A percentile compares a stretch with the other conserved stretches of the same genome.
These are phyloP conservation scores for Kodamaea anthophila DNA, from an alignment of 1,139 yeast species.

Conservation along the genomic window DNA sequence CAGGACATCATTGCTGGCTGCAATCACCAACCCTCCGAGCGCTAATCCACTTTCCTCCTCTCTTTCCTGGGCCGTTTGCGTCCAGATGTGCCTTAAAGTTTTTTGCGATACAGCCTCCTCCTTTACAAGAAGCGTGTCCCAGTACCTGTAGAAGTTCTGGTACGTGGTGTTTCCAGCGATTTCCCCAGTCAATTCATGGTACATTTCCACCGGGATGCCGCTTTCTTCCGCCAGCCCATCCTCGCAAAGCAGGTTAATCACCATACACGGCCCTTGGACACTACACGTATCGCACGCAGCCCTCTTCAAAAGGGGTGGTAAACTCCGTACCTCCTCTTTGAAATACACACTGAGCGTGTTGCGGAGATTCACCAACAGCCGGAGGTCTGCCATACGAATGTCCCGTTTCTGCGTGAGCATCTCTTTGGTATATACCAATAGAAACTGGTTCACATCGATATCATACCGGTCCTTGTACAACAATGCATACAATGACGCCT, in stretches of 20 bases:
- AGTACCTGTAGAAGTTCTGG: constrained; percentile 53
- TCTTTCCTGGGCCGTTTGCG: constrained; percentile 52
- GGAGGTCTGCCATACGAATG: constrained; percentile 49
- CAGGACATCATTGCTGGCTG: constrained; percentile 20
- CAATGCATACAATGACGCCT: constrained; percentile 78
- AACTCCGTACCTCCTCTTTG: constrained; percentile 39
- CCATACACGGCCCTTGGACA: constrained; percentile 59
- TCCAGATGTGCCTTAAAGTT: constrained; percentile 63
- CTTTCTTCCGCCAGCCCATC: constrained; percentile 45
- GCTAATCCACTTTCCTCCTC: constrained; percentile 59
- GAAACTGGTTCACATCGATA: constrained; percentile 55
- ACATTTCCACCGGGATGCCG: constrained; percentile 44
- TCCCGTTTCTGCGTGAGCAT: constrained; percentile 53
- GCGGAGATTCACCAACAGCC: constrained; percentile 59
- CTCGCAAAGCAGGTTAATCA: constrained; percentile 55
- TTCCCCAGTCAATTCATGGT: constrained; percentile 45
- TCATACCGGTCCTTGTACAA: constrained; percentile 76
- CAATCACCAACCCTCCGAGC: constrained; percentile 41
- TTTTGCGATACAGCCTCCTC: constrained; percentile 61
- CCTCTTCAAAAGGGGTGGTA: constrained; percentile 57
- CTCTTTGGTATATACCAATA: constrained; percentile 70
- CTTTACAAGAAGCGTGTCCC: constrained; percentile 68
- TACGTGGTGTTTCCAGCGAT: constrained; percentile 35
- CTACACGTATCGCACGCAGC: constrained; percentile 67
- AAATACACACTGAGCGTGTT: constrained; percentile 62